Percentiles rank a stretch among this genome's conserved stretches.
Evolutionary conservation across 2,329 filamentous ascomycete genomes (phyloP).

Genomic region (Botrytis fragariae): DNA sequence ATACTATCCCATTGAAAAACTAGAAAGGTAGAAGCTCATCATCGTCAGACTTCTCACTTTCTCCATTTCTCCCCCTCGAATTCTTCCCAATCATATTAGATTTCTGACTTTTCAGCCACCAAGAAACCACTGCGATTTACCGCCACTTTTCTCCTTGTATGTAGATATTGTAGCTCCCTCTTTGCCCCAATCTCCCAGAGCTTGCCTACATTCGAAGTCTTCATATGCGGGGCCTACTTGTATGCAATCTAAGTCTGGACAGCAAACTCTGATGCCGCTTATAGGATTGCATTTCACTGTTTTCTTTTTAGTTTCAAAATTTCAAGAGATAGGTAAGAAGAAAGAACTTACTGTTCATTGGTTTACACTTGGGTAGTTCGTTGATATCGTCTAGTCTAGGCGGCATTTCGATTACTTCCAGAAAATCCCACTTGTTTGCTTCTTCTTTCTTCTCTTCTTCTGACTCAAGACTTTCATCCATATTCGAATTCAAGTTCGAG

Average conservation of each 20-base stretch:
- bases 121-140: background rate
- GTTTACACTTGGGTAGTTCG: background rate
- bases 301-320: background rate
- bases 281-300: conserved; percentile 5
- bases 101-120: background rate
- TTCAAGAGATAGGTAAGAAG: background rate
- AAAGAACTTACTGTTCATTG: background rate
- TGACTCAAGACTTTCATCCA: background rate
- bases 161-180: background rate
- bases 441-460: background rate
- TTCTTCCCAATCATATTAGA: background rate
- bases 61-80: background rate
- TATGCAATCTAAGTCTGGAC: background rate
- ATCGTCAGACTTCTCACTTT: background rate
- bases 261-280: background rate
- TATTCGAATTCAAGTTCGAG: background rate
- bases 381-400: conserved; percentile 10
- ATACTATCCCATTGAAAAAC: background rate
- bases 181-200: background rate
- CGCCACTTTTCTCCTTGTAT: background rate
- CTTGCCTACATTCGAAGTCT: background rate
- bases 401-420: background rate
- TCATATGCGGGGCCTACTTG: background rate
- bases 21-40: background rate
- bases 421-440: background rate